Base-by-base conservation (phyloP, 192 early-diverging fungal genomes). In the Lunasporangiospora selenospora region DNA sequence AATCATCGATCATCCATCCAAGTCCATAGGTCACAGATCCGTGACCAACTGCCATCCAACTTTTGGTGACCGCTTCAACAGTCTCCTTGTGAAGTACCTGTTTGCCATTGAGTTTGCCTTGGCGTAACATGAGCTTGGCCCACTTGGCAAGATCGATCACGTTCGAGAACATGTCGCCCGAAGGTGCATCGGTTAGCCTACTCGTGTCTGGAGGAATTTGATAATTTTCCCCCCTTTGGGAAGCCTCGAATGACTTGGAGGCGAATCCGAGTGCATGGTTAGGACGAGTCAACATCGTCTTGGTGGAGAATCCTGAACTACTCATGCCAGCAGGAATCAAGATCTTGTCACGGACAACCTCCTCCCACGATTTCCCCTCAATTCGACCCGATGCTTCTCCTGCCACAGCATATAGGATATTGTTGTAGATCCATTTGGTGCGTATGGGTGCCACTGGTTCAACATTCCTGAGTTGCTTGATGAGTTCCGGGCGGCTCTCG, bases 121-220 rank as follows among this genome's bases (percentile, higher is more conserved):
- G 5, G 0, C 60, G 8, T 49, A 69, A 47, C 3, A 69, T 33
- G 8, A 19, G 19, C 3, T 18, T 30, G 0, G 57, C 66, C 54
- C 54, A 69, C 1, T 30, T 32, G 0, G 51, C 37, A 4, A 67
- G 37, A 54, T 67, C 65, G 9, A 41, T 2, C 11, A 53, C 50
- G 26, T 69, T 60, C 2, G 66, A 69, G 13, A 49, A 60, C 16
- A 48, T 41, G 38, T 55, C 57, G 4, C 64, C 64, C 0, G 64
- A 29, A 3, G 64, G 46, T 36, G 64, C 47, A n/a, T 8, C 24
- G n/a, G n/a, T n/a, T n/a, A n/a, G n/a, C n/a, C n/a, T n/a, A n/a
- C n/a, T n/a, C n/a, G n/a, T n/a, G n/a, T n/a, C n/a, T n/a, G n/a
- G n/a, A 29, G 37, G 40, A 0, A 39, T 0, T 18, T 37, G 3